These are phyloP conservation scores for Penicillium sp. DNA, from an alignment of 2,329 filamentous ascomycete genomes.

Conservation along the genomic window DNA sequence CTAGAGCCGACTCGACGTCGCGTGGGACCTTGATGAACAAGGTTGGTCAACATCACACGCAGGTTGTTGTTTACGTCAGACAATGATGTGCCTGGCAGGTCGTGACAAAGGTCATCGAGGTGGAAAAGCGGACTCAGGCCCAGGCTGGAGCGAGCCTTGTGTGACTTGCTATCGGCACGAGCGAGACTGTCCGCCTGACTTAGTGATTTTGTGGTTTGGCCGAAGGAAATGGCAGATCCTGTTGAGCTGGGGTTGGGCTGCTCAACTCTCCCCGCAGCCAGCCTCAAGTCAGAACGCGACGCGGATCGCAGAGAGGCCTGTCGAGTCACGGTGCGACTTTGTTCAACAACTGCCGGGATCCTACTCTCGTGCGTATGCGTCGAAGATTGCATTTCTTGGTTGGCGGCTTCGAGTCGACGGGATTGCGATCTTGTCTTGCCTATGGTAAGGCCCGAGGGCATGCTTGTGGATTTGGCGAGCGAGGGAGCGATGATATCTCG, in stretches of 20 bases:
- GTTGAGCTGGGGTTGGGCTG: slow-evolving; percentile 9
- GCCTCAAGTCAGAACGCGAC: slow-evolving; percentile 11
- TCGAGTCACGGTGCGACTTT: slow-evolving; percentile 7
- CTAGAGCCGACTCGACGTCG: slow-evolving; percentile 27
- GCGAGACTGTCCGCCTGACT: slow-evolving; percentile 13
- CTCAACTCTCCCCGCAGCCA: slow-evolving; percentile 6
- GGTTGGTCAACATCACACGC: slow-evolving; percentile 34
- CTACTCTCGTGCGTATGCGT: slow-evolving; percentile 18
- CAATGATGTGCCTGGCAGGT: slow-evolving; percentile 35
- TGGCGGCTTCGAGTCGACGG: slow-evolving; percentile 30
- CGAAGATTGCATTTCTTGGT: slow-evolving; percentile 14
- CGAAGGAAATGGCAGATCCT: slow-evolving; percentile 7
- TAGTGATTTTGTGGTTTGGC: slow-evolving; percentile 10
- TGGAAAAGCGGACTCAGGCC: slow-evolving; percentile 36
- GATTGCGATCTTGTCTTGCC: slow-evolving; percentile 41
- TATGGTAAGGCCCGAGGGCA: slow-evolving; percentile 29
- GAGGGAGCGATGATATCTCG: slow-evolving; percentile 25
- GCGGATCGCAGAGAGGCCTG: slow-evolving; percentile 14
- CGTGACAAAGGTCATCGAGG: slow-evolving; percentile 31
- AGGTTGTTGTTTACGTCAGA: slow-evolving; percentile 36
- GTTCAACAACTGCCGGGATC: slow-evolving; percentile 17
- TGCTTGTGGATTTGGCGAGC: slow-evolving; percentile 29
- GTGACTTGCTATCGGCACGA: slow-evolving; percentile 27
- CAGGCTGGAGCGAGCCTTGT: slow-evolving; percentile 31
- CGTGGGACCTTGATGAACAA: slow-evolving; percentile 28